Conservation (phyloP, 345 rosid species). For the Eucalyptus marginata region DNA sequence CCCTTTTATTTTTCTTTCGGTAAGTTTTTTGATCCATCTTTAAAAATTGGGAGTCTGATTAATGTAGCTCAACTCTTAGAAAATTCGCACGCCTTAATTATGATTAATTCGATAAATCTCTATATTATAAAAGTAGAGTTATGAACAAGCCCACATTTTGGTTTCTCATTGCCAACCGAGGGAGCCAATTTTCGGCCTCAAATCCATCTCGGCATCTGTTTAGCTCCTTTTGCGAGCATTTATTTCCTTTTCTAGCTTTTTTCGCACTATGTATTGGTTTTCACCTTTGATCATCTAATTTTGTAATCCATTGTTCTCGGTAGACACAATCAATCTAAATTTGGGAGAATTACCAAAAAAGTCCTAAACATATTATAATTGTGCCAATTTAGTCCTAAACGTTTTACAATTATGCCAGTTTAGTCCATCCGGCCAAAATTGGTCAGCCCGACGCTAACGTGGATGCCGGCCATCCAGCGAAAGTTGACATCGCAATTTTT, state of each 20-base stretch:
- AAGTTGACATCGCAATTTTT: too few relatives aligned
- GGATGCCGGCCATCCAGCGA: too few relatives aligned
- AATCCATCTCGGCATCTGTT: not conserved
- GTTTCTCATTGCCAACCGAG: not conserved
- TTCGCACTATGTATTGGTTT: not conserved
- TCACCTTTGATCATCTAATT: not conserved
- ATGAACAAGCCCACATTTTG: not conserved
- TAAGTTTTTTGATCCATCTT: not conserved
- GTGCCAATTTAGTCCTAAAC: too few relatives aligned
- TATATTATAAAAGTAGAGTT: not conserved
- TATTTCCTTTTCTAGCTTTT: not conserved
- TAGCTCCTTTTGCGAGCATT: not conserved
- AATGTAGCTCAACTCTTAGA: not conserved
- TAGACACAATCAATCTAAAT: not conserved
- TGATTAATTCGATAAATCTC: not conserved
- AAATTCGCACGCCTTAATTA: not conserved
- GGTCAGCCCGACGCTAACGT: too few relatives aligned
- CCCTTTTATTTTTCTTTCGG: not conserved
- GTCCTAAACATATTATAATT: too few relatives aligned
- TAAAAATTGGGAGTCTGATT: not conserved
- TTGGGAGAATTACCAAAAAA: too few relatives aligned
- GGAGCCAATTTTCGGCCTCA: not conserved
- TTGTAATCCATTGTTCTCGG: accelerated
- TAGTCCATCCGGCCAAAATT: too few relatives aligned
- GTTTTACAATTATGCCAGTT: too few relatives aligned